A percentile compares a stretch with the other conserved stretches of the same genome.
Evolutionary conservation across 371 early-diverging fungal species (phyloP).

Genomic region (Haplosporangium sp.): DNA sequence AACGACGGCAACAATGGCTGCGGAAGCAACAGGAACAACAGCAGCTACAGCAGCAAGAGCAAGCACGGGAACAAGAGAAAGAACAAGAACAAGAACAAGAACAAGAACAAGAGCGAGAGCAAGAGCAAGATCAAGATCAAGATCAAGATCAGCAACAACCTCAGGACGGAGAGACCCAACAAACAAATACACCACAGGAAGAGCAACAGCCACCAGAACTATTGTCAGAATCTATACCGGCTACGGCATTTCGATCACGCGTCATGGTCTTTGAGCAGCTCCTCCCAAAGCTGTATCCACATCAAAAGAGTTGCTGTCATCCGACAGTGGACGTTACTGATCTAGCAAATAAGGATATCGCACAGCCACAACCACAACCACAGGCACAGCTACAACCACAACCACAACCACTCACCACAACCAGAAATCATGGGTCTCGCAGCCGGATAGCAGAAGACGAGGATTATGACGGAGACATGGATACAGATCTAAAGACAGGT

Average conservation of each 20-base stretch:
- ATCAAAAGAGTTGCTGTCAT: slow-evolving; percentile 57
- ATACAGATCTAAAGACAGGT: not conserved
- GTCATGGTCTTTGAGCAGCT: slow-evolving; percentile 81
- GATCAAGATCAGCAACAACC: not conserved
- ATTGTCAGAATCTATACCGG: slow-evolving; percentile 29
- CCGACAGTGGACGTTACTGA: slow-evolving; percentile 44
- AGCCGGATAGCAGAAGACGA: slow-evolving; percentile 11
- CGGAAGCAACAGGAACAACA: not conserved
- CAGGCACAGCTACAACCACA: not conserved
- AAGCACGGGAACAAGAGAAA: not conserved
- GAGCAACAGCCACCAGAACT: slow-evolving; percentile 22
- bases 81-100: slow-evolving; percentile 1
- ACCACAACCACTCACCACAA: not conserved
- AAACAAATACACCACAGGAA: not conserved
- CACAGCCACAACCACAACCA: not conserved
- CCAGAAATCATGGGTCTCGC: not conserved
- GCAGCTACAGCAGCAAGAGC: not conserved
- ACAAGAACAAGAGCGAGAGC: not conserved
- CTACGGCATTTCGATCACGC: slow-evolving; percentile 72
- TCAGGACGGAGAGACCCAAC: slow-evolving; percentile 4
- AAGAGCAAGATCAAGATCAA: not conserved
- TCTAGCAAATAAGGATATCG: slow-evolving; percentile 27
- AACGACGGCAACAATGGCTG: slow-evolving; percentile 6
- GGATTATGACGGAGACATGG: slow-evolving; percentile 39
- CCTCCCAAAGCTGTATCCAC: slow-evolving; percentile 63